Evolutionary conservation across 2,329 filamentous ascomycete genomes (phyloP), one percentile per base, ranked within the genome.

Genomic region (Ceratocystis diversiconidia): DNA sequence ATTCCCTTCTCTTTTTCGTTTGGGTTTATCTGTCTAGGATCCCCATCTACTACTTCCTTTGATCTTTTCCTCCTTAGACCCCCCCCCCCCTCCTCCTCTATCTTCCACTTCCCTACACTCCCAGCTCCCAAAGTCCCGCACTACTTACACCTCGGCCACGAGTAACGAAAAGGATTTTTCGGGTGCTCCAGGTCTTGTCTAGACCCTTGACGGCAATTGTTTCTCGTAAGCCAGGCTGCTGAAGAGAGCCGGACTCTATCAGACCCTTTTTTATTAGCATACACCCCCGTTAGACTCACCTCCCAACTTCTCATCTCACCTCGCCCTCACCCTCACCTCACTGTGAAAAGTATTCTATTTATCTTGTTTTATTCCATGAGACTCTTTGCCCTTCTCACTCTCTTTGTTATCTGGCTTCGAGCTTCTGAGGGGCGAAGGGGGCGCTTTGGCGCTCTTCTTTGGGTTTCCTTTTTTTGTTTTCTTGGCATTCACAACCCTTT

Each of bases 391-490:
- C 30, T 17, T 30, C 52, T 30, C 52, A 28, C 52, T 57, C 36
- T 41, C 10, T 10, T 36, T 10, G 36, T 41, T 41, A 41, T 41
- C 44, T 48, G 44, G 46, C 46, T 50, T 41, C 36, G 36, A 41
- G 32, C 8, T 36, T 36, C 32, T 36, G 32, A 36, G 32, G 32
- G 36, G 36, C 36, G 36, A 12, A 41, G 36, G 7, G 52, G 22
- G 52, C 52, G 52, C 52, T 32, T 32, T 41, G 36, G 43, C 57
- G 19, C 36, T 60, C 32, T 64, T 15, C 30, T 60, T 64, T 48
- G 12, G 10, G 32, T 60, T 60, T 64, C 41, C 55, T 28, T 30
- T 63, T 19, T 28, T 28, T 60, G 6, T 46, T 64, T n/a, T 60
- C 17, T 60, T 64, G 28, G 32, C 25, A n/a, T 50, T 57, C 30